Base-by-base conservation (phyloP, 2,329 filamentous ascomycete species). In the Aspergillus aculeatinus region DNA sequence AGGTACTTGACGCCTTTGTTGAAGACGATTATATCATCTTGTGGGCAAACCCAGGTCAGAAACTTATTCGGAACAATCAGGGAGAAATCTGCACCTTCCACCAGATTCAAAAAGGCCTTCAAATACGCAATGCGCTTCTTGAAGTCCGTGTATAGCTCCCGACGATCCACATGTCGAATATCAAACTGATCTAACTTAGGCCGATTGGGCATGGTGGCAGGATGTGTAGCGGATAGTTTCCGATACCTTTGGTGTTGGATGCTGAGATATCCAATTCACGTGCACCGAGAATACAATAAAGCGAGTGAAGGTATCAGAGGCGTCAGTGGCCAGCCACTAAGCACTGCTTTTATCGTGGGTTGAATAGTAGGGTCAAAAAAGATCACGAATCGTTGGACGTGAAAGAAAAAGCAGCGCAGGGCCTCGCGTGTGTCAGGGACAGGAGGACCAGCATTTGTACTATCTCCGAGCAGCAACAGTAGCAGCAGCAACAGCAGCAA, bases 61-160 rank as follows among this genome's bases (percentile, higher is more conserved):
- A 12, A 2, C 12, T 23, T 23, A 23, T 23, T 23, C 4, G 23
- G 23, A 23, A 23, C 23, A 23, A 23, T 23, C 23, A 23, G 23
- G 23, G 23, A 23, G 6, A 27, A 5, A 27, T 9, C 31, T 50
- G 7, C 47, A 62, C 60, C 60, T 3, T 54, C 57, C 4, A 58
- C 60, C 50, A 62, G 55, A 48, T 56, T 44, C 6, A 62, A 33
- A 10, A 57, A 62, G 12, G 58, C 54, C 10, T 56, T 44, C 3
- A 62, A 12, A 42, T 57, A 62, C 7, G 52, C 54, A 39, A 62
- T 57, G 12, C 60, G 60, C 48, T 60, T 62, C 25, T 35, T 35
- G 19, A 62, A 57, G 31, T 59, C 58, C 7, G 60, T 62, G 57
- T 60, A 62, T n/a, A 62, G 54, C 21, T 62, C 60, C 54, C 39